Percentiles rank a stretch among this genome's conserved stretches.
phyloP scores from a whole-genome alignment of 1,284 basidiomycete species.

The Mrakiaceae sp. region DNA sequence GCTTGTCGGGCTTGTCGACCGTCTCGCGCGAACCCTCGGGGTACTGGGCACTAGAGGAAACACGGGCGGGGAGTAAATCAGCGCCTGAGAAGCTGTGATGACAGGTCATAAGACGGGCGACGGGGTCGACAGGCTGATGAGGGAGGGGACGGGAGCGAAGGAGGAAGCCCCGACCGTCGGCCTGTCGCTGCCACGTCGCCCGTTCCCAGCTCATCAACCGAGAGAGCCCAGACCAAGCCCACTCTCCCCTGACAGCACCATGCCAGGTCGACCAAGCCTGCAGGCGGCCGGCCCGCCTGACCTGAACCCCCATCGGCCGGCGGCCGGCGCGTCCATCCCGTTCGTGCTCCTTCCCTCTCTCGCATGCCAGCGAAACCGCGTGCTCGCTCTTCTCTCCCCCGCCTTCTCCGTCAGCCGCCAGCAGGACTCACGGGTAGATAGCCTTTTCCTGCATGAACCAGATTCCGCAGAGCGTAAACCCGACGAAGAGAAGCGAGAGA shows the following conservation, averaged over 20 bases:
- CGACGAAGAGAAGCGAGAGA: slow-evolving; percentile 1
- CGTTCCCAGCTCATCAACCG: too few relatives aligned
- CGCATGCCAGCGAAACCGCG: background rate
- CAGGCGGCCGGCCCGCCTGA: too few relatives aligned
- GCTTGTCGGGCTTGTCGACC: slow-evolving; percentile 47
- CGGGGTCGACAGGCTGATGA: background rate
- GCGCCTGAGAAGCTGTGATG: background rate
- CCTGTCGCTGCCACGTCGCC: too few relatives aligned
- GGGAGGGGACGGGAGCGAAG: background rate
- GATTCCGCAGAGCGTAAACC: background rate
- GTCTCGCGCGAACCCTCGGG: slow-evolving; percentile 38
- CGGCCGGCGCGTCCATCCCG: too few relatives aligned
- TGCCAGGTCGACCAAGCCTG: too few relatives aligned
- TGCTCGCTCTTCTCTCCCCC: too few relatives aligned
- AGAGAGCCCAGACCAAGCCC: too few relatives aligned
- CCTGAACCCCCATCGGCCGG: too few relatives aligned
- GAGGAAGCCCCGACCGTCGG: too few relatives aligned
- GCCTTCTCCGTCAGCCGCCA: too few relatives aligned
- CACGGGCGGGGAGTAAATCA: background rate
- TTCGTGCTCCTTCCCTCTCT: background rate
- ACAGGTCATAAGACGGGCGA: background rate
- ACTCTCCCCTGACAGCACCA: too few relatives aligned
- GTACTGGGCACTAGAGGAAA: slow-evolving; percentile 3
- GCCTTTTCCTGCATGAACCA: slow-evolving; percentile 8
- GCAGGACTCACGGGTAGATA: slow-evolving; percentile 13